A percentile compares a stretch with the other conserved stretches of the same genome.
Conservation (phyloP, 1,139 yeast genomes). For the Pneumocystis sp. region DNA sequence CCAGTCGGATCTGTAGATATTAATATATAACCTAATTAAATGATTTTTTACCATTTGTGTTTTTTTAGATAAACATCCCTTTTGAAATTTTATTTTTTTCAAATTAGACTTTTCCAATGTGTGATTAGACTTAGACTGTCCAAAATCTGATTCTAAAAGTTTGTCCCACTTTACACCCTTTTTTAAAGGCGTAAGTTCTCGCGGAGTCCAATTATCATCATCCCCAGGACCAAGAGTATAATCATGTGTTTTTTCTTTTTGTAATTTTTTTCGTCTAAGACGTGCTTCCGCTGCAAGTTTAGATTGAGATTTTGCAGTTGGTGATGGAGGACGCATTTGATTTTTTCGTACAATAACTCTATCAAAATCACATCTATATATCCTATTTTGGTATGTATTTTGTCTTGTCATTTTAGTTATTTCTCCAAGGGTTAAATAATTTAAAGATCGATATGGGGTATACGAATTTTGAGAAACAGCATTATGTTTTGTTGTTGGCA, state of each 20-base stretch:
- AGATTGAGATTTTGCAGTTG: slow-evolving; percentile 9
- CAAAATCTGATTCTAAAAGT: slow-evolving; percentile 5
- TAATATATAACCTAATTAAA: neutral
- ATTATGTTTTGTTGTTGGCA: neutral
- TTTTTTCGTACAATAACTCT: slow-evolving; percentile 10
- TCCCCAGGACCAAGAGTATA: slow-evolving; percentile 11
- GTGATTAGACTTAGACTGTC: slow-evolving; percentile 3
- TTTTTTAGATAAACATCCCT: slow-evolving; percentile 5
- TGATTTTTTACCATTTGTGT: neutral
- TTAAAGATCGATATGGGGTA: slow-evolving; percentile 5
- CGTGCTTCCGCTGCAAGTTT: slow-evolving; percentile 8
- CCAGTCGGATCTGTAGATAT: slow-evolving; percentile 1
- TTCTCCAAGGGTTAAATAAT: slow-evolving; percentile 10
- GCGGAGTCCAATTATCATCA: slow-evolving; percentile 8
- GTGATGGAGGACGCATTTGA: slow-evolving; percentile 9
- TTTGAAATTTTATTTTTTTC: neutral
- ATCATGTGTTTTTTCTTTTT: slow-evolving; percentile 6
- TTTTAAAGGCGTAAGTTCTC: slow-evolving; percentile 5
- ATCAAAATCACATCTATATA: slow-evolving; percentile 11
- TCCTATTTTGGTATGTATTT: slow-evolving; percentile 8
- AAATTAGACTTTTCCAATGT: slow-evolving; percentile 4
- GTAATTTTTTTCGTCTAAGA: slow-evolving; percentile 5
- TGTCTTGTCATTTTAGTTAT: slow-evolving; percentile 9
- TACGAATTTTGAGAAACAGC: neutral
- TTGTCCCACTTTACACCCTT: slow-evolving; percentile 10